Evolutionary conservation across 2,329 filamentous ascomycete genomes (phyloP), one percentile per base, ranked within the genome.

Genomic region (Aspergillus sp.): DNA sequence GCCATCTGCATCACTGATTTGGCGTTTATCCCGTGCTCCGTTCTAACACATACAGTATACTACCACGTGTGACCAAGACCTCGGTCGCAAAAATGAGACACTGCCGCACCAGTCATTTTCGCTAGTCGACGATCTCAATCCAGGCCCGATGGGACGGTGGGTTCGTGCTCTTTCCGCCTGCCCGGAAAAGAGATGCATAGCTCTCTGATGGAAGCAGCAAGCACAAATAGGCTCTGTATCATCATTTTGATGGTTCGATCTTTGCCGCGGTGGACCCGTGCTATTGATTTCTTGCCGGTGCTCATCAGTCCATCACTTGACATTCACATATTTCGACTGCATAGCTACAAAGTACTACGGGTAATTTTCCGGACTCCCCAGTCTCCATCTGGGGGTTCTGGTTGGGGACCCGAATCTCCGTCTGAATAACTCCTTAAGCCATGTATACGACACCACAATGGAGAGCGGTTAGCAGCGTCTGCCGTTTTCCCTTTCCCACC

Each of bases 71-170:
- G 5, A 7, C 15, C 15, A 8, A 36, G 34, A 5, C 34, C 34
- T 36, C 34, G 22, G 41, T 39, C 34, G 8, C 48, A 41, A 41
- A 48, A 49, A 39, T 39, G 36, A 17, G 48, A n/a, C n/a, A n/a
- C n/a, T n/a, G n/a, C n/a, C n/a, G 34, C 34, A 24, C 48, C 20
- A 39, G 34, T 41, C 17, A 41, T 20, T 49, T 39, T 39, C 48
- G 38, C 32, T 49, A 49, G 48, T 17, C 34, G 48, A 17, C 48
- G 48, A 49, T 49, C 48, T 49, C 48, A 49, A 49, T 49, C 48
- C 41, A 24, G 17, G 30, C 17, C 45, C 13, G n/a, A 24, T 38
- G 32, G 13, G 34, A 49, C 41, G 34, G 34, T 34, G 18, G 13
- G 6, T 13, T n/a, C 34, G 6, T 13, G 32, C 48, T 34, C 39